Evolutionary conservation across 495 filamentous ascomycete genomes (phyloP).

Genomic region (Penicillium subrubescens): DNA sequence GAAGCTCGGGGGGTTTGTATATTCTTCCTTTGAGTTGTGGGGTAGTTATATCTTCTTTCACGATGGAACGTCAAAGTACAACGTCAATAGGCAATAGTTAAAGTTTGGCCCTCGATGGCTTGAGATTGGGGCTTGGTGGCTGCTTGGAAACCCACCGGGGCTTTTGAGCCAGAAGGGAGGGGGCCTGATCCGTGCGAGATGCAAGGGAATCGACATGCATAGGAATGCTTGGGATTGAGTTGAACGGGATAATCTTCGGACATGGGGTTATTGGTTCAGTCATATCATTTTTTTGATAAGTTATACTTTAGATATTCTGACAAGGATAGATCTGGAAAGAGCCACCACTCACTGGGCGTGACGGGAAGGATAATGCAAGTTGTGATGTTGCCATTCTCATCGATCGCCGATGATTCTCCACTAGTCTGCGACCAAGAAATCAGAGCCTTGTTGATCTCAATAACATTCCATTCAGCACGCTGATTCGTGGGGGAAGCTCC

Average conservation of each 20-base stretch:
- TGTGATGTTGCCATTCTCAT: background rate
- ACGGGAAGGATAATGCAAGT: background rate
- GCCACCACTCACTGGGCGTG: background rate
- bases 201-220: slow-evolving; percentile 26
- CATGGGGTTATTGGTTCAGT: background rate
- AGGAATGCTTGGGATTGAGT: background rate
- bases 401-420: slow-evolving; percentile 14
- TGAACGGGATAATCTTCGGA: background rate
- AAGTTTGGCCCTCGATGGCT: background rate
- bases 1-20: slow-evolving; percentile 8
- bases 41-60: slow-evolving; percentile 6
- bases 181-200: slow-evolving; percentile 14
- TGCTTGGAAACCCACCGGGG: background rate
- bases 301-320: background rate
- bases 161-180: background rate
- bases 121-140: background rate
- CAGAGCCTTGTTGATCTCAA: slow-evolving; percentile 5
- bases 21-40: background rate
- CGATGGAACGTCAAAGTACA: slow-evolving; percentile 24
- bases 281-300: background rate
- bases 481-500: slow-evolving; percentile 11
- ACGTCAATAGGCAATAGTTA: slow-evolving; percentile 4
- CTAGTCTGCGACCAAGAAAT: slow-evolving; percentile 1
- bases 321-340: background rate
- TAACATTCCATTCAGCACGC: background rate